These are phyloP conservation scores for Ophiostoma tasmaniense DNA, from an alignment of 2,329 filamentous ascomycete species.

Conservation along the genomic window DNA sequence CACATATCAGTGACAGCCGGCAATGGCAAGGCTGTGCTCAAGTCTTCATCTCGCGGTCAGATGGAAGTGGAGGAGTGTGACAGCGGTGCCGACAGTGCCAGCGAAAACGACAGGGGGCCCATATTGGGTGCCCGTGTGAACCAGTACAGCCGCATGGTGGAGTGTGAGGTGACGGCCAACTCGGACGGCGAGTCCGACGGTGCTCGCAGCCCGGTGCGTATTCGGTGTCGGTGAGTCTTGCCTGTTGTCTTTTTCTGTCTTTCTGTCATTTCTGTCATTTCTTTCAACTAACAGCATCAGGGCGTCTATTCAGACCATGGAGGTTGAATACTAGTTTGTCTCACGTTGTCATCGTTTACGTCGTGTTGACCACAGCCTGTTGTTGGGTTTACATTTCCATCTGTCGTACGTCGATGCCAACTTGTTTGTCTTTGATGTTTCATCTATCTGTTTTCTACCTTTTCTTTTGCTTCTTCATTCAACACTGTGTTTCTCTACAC, in stretches of 20 bases:
- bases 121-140: neutral
- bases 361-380: neutral
- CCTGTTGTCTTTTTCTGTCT: neutral
- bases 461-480: neutral
- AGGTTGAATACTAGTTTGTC: neutral
- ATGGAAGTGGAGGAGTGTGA: conserved; percentile 16
- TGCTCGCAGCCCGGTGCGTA: neutral
- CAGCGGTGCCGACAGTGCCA: neutral
- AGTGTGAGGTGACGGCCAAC: neutral
- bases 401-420: neutral
- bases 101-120: neutral
- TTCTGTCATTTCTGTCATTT: neutral
- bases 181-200: neutral
- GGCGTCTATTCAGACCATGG: neutral
- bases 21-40: neutral
- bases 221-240: neutral
- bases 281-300: neutral
- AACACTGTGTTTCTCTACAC: too few species aligned
- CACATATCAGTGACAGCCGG: neutral
- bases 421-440: neutral
- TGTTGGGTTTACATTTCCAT: neutral
- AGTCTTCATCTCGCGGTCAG: neutral
- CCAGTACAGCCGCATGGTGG: neutral
- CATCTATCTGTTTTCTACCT: neutral
- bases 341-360: neutral